Evolutionary conservation across 768 basidiomycete genomes (phyloP).

Genomic region (Suillus plorans): DNA sequence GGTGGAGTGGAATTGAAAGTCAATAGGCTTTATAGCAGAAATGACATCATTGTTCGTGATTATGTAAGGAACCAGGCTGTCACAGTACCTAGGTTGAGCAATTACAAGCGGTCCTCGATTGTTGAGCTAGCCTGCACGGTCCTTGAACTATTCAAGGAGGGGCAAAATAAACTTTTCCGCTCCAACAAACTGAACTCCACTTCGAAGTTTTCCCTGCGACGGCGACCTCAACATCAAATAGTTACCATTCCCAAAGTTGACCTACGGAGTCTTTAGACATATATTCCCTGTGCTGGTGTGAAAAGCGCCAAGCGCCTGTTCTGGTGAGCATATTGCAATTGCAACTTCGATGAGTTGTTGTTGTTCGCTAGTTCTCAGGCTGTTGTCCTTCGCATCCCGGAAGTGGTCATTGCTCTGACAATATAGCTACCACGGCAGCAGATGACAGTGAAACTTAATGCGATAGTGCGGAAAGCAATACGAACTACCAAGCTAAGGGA

Average conservation of each 20-base stretch:
- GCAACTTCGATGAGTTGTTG: constrained; percentile 66
- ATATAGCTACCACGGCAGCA: constrained; percentile 57
- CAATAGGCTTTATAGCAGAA: neutral
- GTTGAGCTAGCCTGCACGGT: constrained; percentile 22
- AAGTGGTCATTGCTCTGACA: constrained; percentile 51
- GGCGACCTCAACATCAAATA: neutral
- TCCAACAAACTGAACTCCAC: constrained; percentile 46
- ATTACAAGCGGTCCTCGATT: neutral
- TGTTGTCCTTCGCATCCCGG: constrained; percentile 30
- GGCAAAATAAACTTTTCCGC: constrained; percentile 56
- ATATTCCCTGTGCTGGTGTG: constrained; percentile 37
- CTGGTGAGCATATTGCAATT: constrained; percentile 63
- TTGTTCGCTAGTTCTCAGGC: constrained; percentile 35
- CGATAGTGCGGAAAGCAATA: constrained; percentile 69
- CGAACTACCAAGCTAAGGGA: constrained; percentile 62
- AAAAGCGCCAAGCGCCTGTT: constrained; percentile 52
- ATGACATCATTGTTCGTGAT: constrained; percentile 2
- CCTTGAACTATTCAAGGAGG: constrained; percentile 40
- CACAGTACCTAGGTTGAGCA: too few relatives aligned
- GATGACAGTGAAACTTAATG: constrained; percentile 61
- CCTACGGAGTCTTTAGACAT: constrained; percentile 53
- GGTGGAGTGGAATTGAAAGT: neutral
- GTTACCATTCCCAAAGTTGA: neutral
- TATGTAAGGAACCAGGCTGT: neutral
- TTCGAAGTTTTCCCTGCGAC: constrained; percentile 48